Evolutionary conservation across 78 protist genomes (phyloP).

Genomic region (Corallochytrium limacisporum): DNA sequence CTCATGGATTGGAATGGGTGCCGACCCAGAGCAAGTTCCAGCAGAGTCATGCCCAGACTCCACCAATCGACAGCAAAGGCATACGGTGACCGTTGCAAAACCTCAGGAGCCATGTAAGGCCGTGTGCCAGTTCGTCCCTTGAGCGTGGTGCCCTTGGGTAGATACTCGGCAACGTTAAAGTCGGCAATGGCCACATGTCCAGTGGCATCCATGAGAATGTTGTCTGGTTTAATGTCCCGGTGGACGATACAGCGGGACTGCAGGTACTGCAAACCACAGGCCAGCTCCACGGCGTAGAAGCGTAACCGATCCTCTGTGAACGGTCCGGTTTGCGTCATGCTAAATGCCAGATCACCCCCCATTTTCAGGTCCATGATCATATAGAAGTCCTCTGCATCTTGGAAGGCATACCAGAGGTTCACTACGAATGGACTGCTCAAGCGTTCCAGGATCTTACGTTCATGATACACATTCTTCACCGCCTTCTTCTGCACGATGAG

Average conservation of each 20-base stretch:
- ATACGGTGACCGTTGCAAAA: slow-evolving; percentile 14
- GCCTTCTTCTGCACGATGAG: slow-evolving; percentile 13
- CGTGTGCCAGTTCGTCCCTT: slow-evolving; percentile 6
- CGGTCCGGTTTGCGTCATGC: neutral
- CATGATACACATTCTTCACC: slow-evolving; percentile 20
- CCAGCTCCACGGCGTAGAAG: slow-evolving; percentile 17
- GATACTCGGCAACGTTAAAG: slow-evolving; percentile 7
- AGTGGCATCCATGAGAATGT: neutral
- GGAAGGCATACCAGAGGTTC: slow-evolving; percentile 23
- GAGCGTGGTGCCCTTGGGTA: neutral
- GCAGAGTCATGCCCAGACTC: slow-evolving; percentile 59
- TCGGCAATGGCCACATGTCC: slow-evolving; percentile 7
- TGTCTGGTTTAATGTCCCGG: slow-evolving; percentile 20
- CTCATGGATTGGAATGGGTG: neutral
- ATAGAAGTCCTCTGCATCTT: slow-evolving; percentile 17
- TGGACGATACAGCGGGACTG: neutral
- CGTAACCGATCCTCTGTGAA: neutral
- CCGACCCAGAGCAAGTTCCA: slow-evolving; percentile 36
- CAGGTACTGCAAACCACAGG: slow-evolving; percentile 6
- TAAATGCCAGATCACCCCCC: slow-evolving; percentile 22
- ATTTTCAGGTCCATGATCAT: slow-evolving; percentile 25
- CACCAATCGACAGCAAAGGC: slow-evolving; percentile 61
- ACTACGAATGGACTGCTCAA: slow-evolving; percentile 4
- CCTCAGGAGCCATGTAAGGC: slow-evolving; percentile 3
- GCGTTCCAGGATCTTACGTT: slow-evolving; percentile 8